phyloP scores from a whole-genome alignment of 1,139 yeast genomes.

The Blastobotrys apis region DNA sequence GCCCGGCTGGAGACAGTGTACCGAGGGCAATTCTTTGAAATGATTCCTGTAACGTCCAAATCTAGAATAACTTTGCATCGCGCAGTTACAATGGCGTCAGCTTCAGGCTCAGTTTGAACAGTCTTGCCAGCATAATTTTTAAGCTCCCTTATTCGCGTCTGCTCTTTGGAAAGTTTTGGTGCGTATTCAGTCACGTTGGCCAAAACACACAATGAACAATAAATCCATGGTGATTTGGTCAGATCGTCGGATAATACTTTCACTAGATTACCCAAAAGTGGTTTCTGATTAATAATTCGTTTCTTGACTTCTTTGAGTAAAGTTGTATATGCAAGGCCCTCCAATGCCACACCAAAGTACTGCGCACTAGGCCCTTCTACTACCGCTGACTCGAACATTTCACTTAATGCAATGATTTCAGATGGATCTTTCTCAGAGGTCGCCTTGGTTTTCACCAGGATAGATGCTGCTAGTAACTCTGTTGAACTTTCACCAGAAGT shows the following conservation, averaged over 20 bases:
- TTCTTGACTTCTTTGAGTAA: conserved; percentile 30
- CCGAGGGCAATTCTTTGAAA: conserved; percentile 29
- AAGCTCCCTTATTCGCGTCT: conserved; percentile 30
- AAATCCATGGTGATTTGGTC: conserved; percentile 28
- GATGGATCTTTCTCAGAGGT: conserved; percentile 24
- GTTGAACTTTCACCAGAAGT: conserved; percentile 23
- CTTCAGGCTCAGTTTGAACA: conserved; percentile 22
- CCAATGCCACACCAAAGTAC: conserved; percentile 31
- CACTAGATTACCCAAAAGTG: conserved; percentile 23
- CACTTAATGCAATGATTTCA: conserved; percentile 29
- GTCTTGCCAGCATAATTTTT: conserved; percentile 33
- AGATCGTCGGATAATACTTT: conserved; percentile 15
- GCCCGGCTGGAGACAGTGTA: conserved; percentile 30
- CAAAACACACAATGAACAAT: conserved; percentile 33
- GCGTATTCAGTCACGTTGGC: conserved; percentile 35
- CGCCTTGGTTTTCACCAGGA: conserved; percentile 35
- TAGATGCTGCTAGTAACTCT: conserved; percentile 35
- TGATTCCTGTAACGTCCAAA: conserved; percentile 27
- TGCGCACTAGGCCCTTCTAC: conserved; percentile 13
- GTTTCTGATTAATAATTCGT: conserved; percentile 23
- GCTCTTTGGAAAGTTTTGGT: conserved; percentile 32
- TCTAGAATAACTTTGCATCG: conserved; percentile 29
- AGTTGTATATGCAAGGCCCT: conserved; percentile 39
- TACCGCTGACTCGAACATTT: conserved; percentile 29
- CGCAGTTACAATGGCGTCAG: conserved; percentile 24